phyloP scores from a whole-genome alignment of 2,329 filamentous ascomycete species.

The Colletotrichum sp. region DNA sequence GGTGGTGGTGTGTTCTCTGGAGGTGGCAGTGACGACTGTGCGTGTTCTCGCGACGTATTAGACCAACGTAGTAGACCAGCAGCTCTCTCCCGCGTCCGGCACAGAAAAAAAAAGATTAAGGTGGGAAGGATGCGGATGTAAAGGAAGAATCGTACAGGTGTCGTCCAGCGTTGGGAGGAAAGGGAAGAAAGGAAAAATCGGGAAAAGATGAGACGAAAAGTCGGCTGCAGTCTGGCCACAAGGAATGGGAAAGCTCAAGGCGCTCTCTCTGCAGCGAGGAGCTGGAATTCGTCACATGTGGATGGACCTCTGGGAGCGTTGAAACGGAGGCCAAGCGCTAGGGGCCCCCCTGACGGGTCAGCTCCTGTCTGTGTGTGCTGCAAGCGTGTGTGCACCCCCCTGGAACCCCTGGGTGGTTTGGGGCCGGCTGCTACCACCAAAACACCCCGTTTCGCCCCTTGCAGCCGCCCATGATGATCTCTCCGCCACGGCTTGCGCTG shows the following conservation, averaged over 20 bases:
- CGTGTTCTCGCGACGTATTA: background rate
- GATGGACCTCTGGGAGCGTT: constrained; percentile 13
- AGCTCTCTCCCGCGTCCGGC: background rate
- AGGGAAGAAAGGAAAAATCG: background rate
- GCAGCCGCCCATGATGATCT: background rate
- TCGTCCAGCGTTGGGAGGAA: constrained; percentile 13
- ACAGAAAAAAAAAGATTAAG: background rate
- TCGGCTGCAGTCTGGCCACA: constrained; percentile 3
- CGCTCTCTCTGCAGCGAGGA: background rate
- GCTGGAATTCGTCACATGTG: constrained; percentile 14
- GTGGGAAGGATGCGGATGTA: background rate
- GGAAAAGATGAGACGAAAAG: constrained; percentile 16
- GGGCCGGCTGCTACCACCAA: constrained; percentile 1
- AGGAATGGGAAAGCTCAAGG: constrained; percentile 1
- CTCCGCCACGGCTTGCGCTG: background rate
- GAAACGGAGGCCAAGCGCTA: constrained; percentile 17
- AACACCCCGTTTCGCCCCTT: constrained; percentile 1
- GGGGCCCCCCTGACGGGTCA: constrained; percentile 4
- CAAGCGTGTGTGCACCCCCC: background rate
- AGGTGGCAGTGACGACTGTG: background rate
- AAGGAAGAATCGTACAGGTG: constrained; percentile 1
- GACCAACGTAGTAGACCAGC: background rate
- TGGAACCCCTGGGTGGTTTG: background rate
- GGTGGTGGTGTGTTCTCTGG: background rate
- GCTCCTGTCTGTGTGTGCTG: constrained; percentile 1